phyloP scores from a whole-genome alignment of 2,329 filamentous ascomycete species.

The Talaromyces sp. region DNA sequence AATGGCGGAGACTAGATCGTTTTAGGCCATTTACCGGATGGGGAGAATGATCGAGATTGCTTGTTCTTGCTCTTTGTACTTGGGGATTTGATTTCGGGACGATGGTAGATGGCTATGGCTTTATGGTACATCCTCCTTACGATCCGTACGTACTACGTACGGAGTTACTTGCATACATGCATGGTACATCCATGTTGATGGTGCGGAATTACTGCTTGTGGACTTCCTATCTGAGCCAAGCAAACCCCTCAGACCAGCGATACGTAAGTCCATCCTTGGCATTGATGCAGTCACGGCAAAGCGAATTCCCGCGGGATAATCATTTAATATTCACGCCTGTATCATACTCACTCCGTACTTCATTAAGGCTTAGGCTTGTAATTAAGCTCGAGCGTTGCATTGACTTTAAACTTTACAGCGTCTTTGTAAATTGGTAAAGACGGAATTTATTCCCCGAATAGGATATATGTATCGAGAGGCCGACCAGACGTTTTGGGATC shows the following conservation, averaged over 20 bases:
- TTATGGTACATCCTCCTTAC: too few species aligned
- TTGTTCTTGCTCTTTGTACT: not conserved
- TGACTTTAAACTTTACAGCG: not conserved
- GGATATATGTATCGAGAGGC: not conserved
- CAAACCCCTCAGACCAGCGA: too few species aligned
- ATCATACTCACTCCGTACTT: too few species aligned
- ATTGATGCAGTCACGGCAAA: not conserved
- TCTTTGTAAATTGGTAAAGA: not conserved
- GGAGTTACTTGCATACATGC: too few species aligned
- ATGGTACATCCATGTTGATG: too few species aligned
- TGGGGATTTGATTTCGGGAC: too few species aligned
- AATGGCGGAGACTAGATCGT: constrained; percentile 18
- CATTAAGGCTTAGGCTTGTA: not conserved
- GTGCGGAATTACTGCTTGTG: too few species aligned
- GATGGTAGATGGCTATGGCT: too few species aligned
- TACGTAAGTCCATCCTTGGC: not conserved
- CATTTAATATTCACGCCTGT: not conserved
- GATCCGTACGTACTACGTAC: too few species aligned
- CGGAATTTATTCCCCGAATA: not conserved
- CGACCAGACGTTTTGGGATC: not conserved
- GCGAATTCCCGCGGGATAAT: not conserved
- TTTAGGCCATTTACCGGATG: constrained; percentile 20
- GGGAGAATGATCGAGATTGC: constrained; percentile 6
- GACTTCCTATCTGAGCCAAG: too few species aligned
- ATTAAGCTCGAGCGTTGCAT: not conserved